A percentile compares a stretch with the other conserved stretches of the same genome.
Evolutionary conservation across 352 stramenopile genomes (phyloP).

Genomic region (Phytophthora rubi): DNA sequence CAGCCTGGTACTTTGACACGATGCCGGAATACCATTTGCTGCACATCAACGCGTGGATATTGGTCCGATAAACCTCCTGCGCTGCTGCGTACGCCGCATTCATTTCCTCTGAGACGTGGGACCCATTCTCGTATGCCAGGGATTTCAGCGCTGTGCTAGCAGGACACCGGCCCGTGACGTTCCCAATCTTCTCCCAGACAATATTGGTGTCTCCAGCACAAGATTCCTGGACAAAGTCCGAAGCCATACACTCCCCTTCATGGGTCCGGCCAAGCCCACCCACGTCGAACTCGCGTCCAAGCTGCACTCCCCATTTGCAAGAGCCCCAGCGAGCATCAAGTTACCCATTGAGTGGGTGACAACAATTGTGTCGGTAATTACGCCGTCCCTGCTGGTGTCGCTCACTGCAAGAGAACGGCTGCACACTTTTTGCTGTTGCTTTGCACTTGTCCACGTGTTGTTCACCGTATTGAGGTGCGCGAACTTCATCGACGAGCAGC

Average conservation of each 20-base stretch:
- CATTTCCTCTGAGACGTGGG: slow-evolving; percentile 21
- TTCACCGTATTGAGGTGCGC: slow-evolving; percentile 23
- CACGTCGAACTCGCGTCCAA: slow-evolving; percentile 35
- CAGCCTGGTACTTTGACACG: slow-evolving; percentile 29
- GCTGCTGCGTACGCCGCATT: slow-evolving; percentile 33
- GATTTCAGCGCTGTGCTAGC: slow-evolving; percentile 34
- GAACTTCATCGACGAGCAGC: slow-evolving; percentile 29
- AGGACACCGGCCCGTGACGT: slow-evolving; percentile 30
- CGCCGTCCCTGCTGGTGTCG: slow-evolving; percentile 7
- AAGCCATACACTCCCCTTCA: slow-evolving; percentile 34
- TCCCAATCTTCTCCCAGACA: slow-evolving; percentile 23
- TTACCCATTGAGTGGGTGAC: slow-evolving; percentile 32
- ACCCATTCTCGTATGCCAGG: slow-evolving; percentile 36
- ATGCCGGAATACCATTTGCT: slow-evolving; percentile 37
- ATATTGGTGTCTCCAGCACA: slow-evolving; percentile 20
- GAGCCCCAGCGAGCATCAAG: slow-evolving; percentile 30
- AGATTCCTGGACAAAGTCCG: slow-evolving; percentile 24
- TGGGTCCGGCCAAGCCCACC: slow-evolving; percentile 35
- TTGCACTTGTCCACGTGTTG: slow-evolving; percentile 17
- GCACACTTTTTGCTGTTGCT: slow-evolving; percentile 26
- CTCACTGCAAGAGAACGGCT: slow-evolving; percentile 24
- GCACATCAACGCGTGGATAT: slow-evolving; percentile 42
- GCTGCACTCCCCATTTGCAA: slow-evolving; percentile 27
- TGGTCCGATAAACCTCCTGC: slow-evolving; percentile 30
- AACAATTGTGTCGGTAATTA: slow-evolving; percentile 28